phyloP scores from a whole-genome alignment of 2,329 filamentous ascomycete species.

The Hypoxylon rubiginosum region DNA sequence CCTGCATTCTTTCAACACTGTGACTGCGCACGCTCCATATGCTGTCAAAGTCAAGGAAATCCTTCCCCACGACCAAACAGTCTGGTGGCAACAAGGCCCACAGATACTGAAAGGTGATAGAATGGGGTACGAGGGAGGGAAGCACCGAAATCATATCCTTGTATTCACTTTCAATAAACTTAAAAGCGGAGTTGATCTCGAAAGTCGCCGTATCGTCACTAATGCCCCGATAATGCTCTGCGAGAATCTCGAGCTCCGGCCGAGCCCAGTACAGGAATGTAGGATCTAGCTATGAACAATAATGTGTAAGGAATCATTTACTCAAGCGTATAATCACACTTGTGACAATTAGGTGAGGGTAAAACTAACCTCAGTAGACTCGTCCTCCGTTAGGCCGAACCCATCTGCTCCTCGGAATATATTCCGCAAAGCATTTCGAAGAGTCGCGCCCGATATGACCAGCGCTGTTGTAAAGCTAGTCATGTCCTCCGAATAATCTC shows the following conservation, averaged over 20 bases:
- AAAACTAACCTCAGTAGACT: neutral
- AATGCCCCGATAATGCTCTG: neutral
- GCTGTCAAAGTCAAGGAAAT: neutral
- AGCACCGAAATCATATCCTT: neutral
- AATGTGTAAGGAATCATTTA: neutral
- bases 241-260: neutral
- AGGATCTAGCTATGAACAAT: neutral
- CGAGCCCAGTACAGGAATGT: neutral
- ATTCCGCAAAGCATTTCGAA: neutral
- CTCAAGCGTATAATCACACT: neutral
- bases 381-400: slow-evolving; percentile 2
- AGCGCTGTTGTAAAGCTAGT: neutral
- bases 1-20: neutral
- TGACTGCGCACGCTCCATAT: slow-evolving; percentile 1
- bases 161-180: neutral
- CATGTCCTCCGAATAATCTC: neutral
- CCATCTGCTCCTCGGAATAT: slow-evolving; percentile 1
- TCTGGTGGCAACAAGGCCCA: neutral
- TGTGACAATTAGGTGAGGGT: neutral
- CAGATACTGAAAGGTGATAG: neutral
- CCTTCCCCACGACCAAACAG: slow-evolving; percentile 1
- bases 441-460: neutral
- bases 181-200: neutral
- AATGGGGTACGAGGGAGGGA: neutral
- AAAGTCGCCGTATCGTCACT: neutral